Evolutionary conservation across 352 stramenopile species (phyloP), one percentile per base, ranked within the genome.

Genomic region (Globisporangium camurandrum): DNA sequence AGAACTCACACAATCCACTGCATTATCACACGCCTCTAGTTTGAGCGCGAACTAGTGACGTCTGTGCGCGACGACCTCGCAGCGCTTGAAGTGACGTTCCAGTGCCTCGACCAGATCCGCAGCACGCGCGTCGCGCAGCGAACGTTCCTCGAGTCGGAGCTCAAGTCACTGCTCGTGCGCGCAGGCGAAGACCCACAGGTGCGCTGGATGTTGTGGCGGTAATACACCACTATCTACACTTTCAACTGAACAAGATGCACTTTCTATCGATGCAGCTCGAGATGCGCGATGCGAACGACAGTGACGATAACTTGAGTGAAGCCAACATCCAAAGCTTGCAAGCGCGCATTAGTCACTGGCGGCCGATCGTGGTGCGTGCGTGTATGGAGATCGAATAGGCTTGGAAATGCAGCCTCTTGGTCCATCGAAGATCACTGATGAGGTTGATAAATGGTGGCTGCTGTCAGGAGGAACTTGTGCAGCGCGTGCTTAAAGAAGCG

Each of bases 61-160:
- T 36, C 58, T n/a, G 54, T 75, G 10, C 61, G 66, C 1, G 64
- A 80, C 27, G 41, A 49, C 44, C 55, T 76, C 17, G 56, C 57
- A 12, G 51, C 61, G 14, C 42, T 80, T 27, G 61, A 74, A 45
- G 58, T 71, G 37, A 69, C 75, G 33, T 65, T 63, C 30, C 62
- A 70, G 17, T 68, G 67, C 30, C 39, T 80, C 4, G 54, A 75
- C 19, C 66, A 62, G 56, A 54, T 62, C n/a, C 50, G 50, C 2
- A 37, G 47, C 12, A 38, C 19, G 8, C 38, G 47, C 27, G 19
- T 20, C 8, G 14, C 31, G 23, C 37, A 49, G 17, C 11, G 54
- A 17, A 9, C 23, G 17, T 22, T 19, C 1, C 33, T 61, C 24
- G 41, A 56, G 4, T 2, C 23, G 14, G 50, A 56, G 14, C 24